Percentiles rank a stretch among this genome's conserved stretches.
phyloP scores from a whole-genome alignment of 768 basidiomycete genomes.

The Phlebiopsis flavidoalba region DNA sequence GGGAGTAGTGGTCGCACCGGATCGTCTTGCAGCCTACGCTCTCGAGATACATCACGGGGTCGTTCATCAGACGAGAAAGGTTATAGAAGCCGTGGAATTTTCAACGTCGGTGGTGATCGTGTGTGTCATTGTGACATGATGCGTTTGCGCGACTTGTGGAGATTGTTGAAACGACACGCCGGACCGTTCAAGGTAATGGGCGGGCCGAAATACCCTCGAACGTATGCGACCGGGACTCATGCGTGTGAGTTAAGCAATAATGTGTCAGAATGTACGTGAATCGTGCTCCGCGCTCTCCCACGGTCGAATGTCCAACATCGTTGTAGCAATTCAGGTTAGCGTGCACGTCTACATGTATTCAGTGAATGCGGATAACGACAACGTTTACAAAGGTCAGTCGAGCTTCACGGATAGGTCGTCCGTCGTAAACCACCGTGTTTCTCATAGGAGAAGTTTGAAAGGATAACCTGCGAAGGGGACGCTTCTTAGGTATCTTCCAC shows the following conservation, averaged over 20 bases:
- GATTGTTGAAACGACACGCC: background rate
- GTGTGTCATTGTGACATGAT: background rate
- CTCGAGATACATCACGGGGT: background rate
- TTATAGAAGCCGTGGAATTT: background rate
- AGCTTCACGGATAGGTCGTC: background rate
- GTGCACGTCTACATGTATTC: background rate
- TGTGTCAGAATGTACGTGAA: too few species aligned
- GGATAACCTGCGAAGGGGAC: constrained; percentile 56
- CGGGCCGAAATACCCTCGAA: background rate
- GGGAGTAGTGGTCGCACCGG: background rate
- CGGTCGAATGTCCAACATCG: too few species aligned
- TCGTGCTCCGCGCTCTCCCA: too few species aligned
- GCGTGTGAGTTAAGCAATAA: too few species aligned
- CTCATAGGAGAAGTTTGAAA: constrained; percentile 61
- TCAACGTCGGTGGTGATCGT: background rate
- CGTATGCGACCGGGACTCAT: too few species aligned
- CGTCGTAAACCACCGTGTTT: background rate
- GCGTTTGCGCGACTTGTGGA: background rate
- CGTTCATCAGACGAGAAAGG: background rate
- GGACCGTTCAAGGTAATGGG: background rate
- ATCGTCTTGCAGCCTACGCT: background rate
- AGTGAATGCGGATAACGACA: background rate
- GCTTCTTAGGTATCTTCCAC: background rate
- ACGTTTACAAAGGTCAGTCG: background rate
- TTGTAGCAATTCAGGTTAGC: background rate